Percentiles rank a stretch among this genome's conserved stretches.
Evolutionary conservation across 176 grass and related monocot species (phyloP).

Genomic region (Avena eriantha): DNA sequence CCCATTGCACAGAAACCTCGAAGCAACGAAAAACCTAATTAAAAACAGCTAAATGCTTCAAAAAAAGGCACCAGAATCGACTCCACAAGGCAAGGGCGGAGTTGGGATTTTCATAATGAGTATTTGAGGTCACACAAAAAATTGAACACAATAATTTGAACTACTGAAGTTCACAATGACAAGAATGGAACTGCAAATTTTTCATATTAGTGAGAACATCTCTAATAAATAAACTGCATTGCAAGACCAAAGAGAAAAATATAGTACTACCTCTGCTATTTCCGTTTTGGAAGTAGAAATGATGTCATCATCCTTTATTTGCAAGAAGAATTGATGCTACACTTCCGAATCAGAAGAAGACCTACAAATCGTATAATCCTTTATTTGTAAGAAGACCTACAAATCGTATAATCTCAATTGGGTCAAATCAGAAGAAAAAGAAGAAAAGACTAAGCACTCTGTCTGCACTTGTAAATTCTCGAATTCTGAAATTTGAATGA

Average conservation of each 20-base stretch:
- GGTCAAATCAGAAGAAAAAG: background rate
- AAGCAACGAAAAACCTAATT: too few relatives aligned
- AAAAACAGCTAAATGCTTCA: too few relatives aligned
- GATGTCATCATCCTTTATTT: background rate
- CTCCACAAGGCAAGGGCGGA: too few relatives aligned
- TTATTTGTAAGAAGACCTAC: too few relatives aligned
- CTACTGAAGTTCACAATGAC: background rate
- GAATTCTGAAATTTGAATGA: background rate
- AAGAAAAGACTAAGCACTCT: background rate
- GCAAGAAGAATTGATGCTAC: background rate
- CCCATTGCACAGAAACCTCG: background rate
- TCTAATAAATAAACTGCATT: background rate
- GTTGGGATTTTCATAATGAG: too few relatives aligned
- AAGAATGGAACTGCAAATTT: background rate
- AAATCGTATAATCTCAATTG: background rate
- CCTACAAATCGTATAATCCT: too few relatives aligned
- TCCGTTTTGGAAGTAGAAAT: background rate
- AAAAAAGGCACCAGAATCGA: too few relatives aligned
- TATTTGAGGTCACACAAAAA: too few relatives aligned
- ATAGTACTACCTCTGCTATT: background rate
- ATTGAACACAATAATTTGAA: background rate
- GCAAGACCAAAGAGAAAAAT: background rate
- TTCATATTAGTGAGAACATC: background rate
- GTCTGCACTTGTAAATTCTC: background rate
- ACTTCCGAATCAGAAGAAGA: too few relatives aligned